These are phyloP conservation scores for Blepharisma japonicum DNA, from an alignment of 73 alveolate species.

Conservation along the genomic window DNA sequence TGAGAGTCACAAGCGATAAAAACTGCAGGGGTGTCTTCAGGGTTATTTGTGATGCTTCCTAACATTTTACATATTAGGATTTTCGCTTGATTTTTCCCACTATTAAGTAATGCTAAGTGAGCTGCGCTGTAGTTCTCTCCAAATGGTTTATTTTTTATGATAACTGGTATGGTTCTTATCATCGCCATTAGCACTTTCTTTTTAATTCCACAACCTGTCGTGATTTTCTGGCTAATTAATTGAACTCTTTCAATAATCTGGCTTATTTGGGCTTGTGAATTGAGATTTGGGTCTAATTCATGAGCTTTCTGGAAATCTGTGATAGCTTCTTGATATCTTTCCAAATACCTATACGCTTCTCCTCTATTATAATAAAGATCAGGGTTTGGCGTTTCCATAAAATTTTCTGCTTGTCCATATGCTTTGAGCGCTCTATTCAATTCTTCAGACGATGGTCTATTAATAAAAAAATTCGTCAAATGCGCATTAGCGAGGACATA, in stretches of 20 bases:
- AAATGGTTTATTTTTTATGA: background rate
- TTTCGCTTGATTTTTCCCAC: background rate
- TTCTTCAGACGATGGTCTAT: conserved; percentile 45
- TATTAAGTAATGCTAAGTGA: background rate
- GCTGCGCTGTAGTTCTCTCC: background rate
- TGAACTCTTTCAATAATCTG: conserved; percentile 40
- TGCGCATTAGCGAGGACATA: conserved; percentile 73
- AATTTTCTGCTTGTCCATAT: conserved; percentile 48
- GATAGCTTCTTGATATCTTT: conserved; percentile 60
- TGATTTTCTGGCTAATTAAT: conserved; percentile 36
- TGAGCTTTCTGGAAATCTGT: conserved; percentile 57
- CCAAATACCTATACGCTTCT: conserved; percentile 46
- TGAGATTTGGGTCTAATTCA: conserved; percentile 50
- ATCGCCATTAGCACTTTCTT: conserved; percentile 40
- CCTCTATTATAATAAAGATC: conserved; percentile 68
- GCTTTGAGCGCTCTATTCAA: conserved; percentile 58
- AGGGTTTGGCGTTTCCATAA: conserved; percentile 51
- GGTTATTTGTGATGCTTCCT: background rate
- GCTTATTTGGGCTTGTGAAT: conserved; percentile 45
- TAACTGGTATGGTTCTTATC: conserved; percentile 51
- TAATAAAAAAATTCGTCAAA: conserved; percentile 54
- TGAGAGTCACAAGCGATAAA: conserved; percentile 25
- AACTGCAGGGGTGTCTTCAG: conserved; percentile 18
- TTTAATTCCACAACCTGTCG: conserved; percentile 45
- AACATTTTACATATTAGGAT: background rate